These are phyloP conservation scores for Chlorella sp. DNA, from an alignment of 139 green algal species.

Conservation along the genomic window DNA sequence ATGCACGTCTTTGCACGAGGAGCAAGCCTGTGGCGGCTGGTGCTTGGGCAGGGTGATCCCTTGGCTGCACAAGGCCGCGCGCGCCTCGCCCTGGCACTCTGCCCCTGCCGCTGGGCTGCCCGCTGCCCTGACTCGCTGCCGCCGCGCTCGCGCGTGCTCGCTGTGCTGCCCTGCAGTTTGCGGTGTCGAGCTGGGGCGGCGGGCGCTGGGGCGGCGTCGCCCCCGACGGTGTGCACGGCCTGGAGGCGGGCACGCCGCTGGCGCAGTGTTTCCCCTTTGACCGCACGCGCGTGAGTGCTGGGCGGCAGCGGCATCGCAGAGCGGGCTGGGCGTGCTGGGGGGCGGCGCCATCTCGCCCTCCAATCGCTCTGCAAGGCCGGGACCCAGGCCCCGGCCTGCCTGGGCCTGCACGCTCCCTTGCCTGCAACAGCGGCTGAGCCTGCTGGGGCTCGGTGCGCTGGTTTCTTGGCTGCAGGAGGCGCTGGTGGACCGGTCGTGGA, in stretches of 20 bases:
- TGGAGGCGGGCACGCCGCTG: too few relatives aligned
- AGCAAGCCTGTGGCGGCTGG: too few relatives aligned
- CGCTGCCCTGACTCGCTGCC: too few relatives aligned
- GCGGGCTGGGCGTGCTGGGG: background rate
- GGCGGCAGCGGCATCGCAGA: background rate
- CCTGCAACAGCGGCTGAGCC: background rate
- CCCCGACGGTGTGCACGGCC: too few relatives aligned
- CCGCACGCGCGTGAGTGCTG: background rate
- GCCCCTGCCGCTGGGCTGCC: too few relatives aligned
- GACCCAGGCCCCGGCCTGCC: background rate
- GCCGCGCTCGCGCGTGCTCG: too few relatives aligned
- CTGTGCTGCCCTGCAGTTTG: constrained; percentile 20
- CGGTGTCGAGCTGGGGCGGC: background rate
- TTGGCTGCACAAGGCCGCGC: too few relatives aligned
- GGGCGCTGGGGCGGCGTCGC: background rate
- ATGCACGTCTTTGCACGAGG: too few relatives aligned
- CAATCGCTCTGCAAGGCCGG: background rate
- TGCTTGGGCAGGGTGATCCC: too few relatives aligned
- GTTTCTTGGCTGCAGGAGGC: background rate
- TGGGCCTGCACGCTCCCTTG: background rate
- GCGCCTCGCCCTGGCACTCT: too few relatives aligned
- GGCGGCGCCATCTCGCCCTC: background rate
- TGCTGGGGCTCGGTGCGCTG: background rate
- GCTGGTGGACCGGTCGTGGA: too few relatives aligned
- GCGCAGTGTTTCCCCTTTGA: constrained; percentile 28